Percentiles rank a stretch among this genome's conserved stretches.
phyloP scores from a whole-genome alignment of 768 basidiomycete species.

The Leucogyrophana mollusca region DNA sequence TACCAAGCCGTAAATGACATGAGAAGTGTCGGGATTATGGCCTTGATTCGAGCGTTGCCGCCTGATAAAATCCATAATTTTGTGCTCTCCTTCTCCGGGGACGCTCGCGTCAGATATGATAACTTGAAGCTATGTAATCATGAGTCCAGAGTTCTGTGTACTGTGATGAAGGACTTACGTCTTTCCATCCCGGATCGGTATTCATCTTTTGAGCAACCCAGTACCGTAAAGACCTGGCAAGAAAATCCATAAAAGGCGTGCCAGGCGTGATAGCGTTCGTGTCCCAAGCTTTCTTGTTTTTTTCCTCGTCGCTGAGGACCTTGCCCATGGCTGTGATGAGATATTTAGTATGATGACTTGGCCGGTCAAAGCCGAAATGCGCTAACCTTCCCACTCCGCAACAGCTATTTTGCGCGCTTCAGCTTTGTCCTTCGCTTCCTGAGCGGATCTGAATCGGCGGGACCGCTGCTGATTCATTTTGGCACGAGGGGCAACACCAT shows the following conservation, averaged over 20 bases:
- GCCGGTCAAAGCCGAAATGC: neutral
- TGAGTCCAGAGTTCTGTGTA: neutral
- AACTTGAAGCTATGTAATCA: slow-evolving; percentile 71
- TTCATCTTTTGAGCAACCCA: slow-evolving; percentile 98
- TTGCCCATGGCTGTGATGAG: slow-evolving; percentile 83
- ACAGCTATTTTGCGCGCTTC: slow-evolving; percentile 82
- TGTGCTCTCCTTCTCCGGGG: slow-evolving; percentile 98
- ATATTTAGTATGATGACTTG: neutral
- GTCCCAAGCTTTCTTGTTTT: slow-evolving; percentile 89
- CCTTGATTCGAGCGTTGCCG: slow-evolving; percentile 82
- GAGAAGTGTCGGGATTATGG: slow-evolving; percentile 93
- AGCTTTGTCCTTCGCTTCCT: slow-evolving; percentile 94
- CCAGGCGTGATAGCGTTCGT: slow-evolving; percentile 99
- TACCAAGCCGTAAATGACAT: slow-evolving; percentile 97
- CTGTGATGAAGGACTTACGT: slow-evolving; percentile 44
- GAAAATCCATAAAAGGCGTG: slow-evolving; percentile 95
- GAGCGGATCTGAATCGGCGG: slow-evolving; percentile 90
- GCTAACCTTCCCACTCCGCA: slow-evolving; percentile 76
- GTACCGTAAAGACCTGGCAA: slow-evolving; percentile 86
- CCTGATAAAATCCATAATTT: slow-evolving; percentile 98
- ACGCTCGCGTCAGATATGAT: slow-evolving; percentile 97
- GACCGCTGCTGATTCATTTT: slow-evolving; percentile 99
- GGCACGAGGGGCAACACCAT: slow-evolving; percentile 96
- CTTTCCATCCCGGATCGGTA: slow-evolving; percentile 93
- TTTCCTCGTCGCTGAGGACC: slow-evolving; percentile 74